Evolutionary conservation across 257 asterid species (phyloP).

Genomic region (Lavandula angustifolia): DNA sequence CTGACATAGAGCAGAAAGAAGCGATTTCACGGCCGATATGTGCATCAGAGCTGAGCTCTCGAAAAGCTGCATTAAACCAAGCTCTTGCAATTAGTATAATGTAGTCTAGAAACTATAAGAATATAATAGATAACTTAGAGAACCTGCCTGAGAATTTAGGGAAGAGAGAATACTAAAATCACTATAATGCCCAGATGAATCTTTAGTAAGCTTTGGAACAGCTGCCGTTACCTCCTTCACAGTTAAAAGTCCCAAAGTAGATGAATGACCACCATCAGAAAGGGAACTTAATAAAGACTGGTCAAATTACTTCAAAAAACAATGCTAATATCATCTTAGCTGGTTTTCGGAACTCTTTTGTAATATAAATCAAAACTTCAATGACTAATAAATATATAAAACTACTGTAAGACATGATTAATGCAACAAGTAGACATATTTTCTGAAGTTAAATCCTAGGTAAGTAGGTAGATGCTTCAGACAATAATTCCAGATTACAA

Average conservation of each 20-base stretch:
- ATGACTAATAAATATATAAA: neutral
- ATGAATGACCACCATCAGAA: slow-evolving; percentile 24
- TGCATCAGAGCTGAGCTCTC: slow-evolving; percentile 97
- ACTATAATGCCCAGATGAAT: slow-evolving; percentile 91
- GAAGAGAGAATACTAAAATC: slow-evolving; percentile 95
- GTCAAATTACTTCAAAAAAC: slow-evolving; percentile 13
- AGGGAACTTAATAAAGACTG: slow-evolving; percentile 1
- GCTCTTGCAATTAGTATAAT: slow-evolving; percentile 25
- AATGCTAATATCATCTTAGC: slow-evolving; percentile 16
- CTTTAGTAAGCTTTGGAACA: slow-evolving; percentile 81
- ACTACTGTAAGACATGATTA: neutral
- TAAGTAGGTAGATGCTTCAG: neutral
- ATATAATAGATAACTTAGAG: slow-evolving; percentile 17
- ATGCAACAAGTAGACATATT: slow-evolving; percentile 15
- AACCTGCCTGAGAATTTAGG: slow-evolving; percentile 78
- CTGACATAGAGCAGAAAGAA: slow-evolving; percentile 91
- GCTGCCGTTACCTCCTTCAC: slow-evolving; percentile 82
- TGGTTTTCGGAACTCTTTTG: slow-evolving; percentile 8
- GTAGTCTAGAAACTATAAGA: slow-evolving; percentile 16
- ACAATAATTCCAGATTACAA: slow-evolving; percentile 20
- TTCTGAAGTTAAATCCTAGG: neutral
- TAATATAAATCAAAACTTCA: slow-evolving; percentile 3
- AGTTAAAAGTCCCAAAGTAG: slow-evolving; percentile 26
- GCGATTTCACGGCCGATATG: slow-evolving; percentile 83
- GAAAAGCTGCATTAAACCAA: slow-evolving; percentile 58